Evolutionary conservation across 1,284 basidiomycete genomes (phyloP).

Genomic region (Takashimella koratensis): DNA sequence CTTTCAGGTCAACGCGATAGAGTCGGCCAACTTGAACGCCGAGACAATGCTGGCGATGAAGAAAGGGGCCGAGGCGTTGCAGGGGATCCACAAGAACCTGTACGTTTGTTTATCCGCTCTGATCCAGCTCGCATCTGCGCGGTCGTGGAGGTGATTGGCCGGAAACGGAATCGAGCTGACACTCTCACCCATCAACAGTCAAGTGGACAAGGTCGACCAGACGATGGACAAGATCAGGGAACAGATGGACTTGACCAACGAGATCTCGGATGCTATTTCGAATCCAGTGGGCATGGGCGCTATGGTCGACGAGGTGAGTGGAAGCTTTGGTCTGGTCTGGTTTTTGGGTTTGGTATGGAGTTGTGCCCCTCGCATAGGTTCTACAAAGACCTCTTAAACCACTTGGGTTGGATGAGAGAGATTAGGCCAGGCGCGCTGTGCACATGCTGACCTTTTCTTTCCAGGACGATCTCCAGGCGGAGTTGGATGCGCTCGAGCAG

Average conservation of each 20-base stretch:
- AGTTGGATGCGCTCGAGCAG: slow-evolving; percentile 88
- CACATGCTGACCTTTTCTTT: slow-evolving; percentile 1
- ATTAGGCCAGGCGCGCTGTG: neutral
- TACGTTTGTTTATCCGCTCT: slow-evolving; percentile 52
- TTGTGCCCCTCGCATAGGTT: too few relatives aligned
- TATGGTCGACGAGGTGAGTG: slow-evolving; percentile 69
- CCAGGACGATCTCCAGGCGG: slow-evolving; percentile 78
- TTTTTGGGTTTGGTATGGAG: neutral
- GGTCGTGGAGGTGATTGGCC: too few relatives aligned
- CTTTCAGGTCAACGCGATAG: slow-evolving; percentile 77
- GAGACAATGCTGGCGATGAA: slow-evolving; percentile 99
- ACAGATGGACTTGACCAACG: slow-evolving; percentile 90
- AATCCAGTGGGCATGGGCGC: slow-evolving; percentile 66
- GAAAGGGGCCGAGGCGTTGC: slow-evolving; percentile 87
- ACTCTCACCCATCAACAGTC: slow-evolving; percentile 53
- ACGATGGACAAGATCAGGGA: slow-evolving; percentile 89
- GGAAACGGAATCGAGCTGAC: too few relatives aligned
- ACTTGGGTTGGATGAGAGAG: too few relatives aligned
- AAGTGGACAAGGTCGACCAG: slow-evolving; percentile 84
- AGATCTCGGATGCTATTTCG: slow-evolving; percentile 93
- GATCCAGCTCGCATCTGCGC: too few relatives aligned
- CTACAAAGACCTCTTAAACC: too few relatives aligned
- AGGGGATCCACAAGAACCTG: slow-evolving; percentile 88
- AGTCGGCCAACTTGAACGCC: slow-evolving; percentile 96
- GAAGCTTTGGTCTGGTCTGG: neutral